Conservation (phyloP, 2,329 filamentous ascomycete genomes). For the Oidium heveae region DNA sequence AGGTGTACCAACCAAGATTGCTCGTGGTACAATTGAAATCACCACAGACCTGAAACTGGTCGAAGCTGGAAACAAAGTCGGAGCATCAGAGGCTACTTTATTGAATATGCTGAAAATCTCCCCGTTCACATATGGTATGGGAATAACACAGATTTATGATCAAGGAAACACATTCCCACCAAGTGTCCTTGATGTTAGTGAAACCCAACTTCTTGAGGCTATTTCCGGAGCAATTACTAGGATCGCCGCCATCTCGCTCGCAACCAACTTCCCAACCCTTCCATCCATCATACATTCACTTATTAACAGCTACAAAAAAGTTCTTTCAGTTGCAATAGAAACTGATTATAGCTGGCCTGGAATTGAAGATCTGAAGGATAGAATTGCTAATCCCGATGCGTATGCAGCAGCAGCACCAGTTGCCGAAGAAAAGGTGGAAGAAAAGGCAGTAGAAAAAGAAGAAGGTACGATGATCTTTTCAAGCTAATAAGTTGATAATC, state of each 20-base stretch:
- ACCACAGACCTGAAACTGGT: slow-evolving; percentile 94
- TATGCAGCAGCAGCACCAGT: slow-evolving; percentile 66
- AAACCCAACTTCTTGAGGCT: slow-evolving; percentile 73
- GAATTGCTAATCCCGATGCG: slow-evolving; percentile 94
- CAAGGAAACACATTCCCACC: slow-evolving; percentile 78
- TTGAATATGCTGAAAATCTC: slow-evolving; percentile 99
- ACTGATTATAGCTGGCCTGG: slow-evolving; percentile 87
- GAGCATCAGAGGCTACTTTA: slow-evolving; percentile 92
- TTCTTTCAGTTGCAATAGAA: slow-evolving; percentile 65
- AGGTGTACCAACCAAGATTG: slow-evolving; percentile 99
- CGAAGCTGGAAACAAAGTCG: slow-evolving; percentile 80
- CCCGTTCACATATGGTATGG: slow-evolving; percentile 98
- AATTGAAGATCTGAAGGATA: slow-evolving; percentile 96
- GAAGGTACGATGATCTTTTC: slow-evolving; percentile 18
- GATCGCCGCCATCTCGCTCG: slow-evolving; percentile 78
- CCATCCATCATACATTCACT: slow-evolving; percentile 91
- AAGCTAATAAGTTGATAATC: too few species aligned
- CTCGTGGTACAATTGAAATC: slow-evolving; percentile 99
- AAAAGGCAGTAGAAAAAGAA: slow-evolving; percentile 38
- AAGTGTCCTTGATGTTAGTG: slow-evolving; percentile 72
- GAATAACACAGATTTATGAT: slow-evolving; percentile 90
- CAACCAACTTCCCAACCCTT: slow-evolving; percentile 81
- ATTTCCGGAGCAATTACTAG: slow-evolving; percentile 63
- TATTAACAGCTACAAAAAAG: slow-evolving; percentile 96
- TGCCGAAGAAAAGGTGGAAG: slow-evolving; percentile 31